phyloP scores from a whole-genome alignment of 2,329 filamentous ascomycete species.

The Aspergillus hiratsukae region DNA sequence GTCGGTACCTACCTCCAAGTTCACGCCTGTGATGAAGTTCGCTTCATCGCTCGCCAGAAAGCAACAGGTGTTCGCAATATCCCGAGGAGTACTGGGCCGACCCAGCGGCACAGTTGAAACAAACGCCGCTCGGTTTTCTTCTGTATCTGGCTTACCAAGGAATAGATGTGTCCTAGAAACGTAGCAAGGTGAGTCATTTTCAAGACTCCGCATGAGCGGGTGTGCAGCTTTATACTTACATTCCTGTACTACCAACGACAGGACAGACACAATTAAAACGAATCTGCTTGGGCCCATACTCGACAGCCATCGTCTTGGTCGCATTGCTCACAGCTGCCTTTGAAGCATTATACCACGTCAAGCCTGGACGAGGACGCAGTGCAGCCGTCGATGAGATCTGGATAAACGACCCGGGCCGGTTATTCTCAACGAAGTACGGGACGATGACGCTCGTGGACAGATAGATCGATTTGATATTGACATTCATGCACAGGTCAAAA shows the following conservation, averaged over 20 bases:
- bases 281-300: slow-evolving; percentile 20
- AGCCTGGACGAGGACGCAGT: slow-evolving; percentile 33
- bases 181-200: slow-evolving; percentile 49
- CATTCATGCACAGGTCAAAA: slow-evolving; percentile 36
- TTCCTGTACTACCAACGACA: slow-evolving; percentile 18
- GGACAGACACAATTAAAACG: slow-evolving; percentile 25
- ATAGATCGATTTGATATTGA: slow-evolving; percentile 40
- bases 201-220: slow-evolving; percentile 15
- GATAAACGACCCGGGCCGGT: slow-evolving; percentile 34
- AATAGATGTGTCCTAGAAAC: slow-evolving; percentile 57
- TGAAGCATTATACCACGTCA: slow-evolving; percentile 41
- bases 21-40: slow-evolving; percentile 63
- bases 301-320: slow-evolving; percentile 22
- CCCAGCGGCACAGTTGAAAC: slow-evolving; percentile 35
- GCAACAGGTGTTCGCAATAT: slow-evolving; percentile 63
- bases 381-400: slow-evolving; percentile 40
- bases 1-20: slow-evolving; percentile 50
- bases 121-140: slow-evolving; percentile 36
- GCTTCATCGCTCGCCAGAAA: slow-evolving; percentile 67
- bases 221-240: slow-evolving; percentile 10
- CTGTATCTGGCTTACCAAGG: slow-evolving; percentile 36
- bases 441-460: slow-evolving; percentile 30
- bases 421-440: slow-evolving; percentile 31
- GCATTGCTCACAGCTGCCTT: slow-evolving; percentile 38
- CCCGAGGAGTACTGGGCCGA: slow-evolving; percentile 38